Conservation (phyloP, 441 rosid genomes). For the Theobroma grandiflorum region DNA sequence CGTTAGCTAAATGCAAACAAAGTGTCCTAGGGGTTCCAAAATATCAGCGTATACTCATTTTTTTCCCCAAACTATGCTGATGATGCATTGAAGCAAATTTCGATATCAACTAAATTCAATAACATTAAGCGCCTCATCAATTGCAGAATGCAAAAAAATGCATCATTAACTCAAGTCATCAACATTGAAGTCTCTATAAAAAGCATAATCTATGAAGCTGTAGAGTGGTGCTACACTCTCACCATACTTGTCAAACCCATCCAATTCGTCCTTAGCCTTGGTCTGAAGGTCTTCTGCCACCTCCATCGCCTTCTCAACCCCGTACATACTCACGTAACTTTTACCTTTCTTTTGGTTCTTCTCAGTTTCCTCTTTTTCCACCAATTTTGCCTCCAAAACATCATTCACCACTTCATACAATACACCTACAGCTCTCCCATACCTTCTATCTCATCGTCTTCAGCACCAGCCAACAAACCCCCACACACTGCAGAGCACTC, state of each 20-base stretch:
- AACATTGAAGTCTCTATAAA: no score
- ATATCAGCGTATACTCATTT: no score
- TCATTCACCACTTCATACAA: constrained; percentile 83
- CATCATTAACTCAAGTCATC: no score
- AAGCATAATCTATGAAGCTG: no score
- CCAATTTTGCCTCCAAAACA: constrained; percentile 45
- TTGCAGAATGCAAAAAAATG: no score
- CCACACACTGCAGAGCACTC: constrained; percentile 96
- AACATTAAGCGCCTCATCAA: no score
- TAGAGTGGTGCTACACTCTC: constrained; percentile 39
- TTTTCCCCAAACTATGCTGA: no score
- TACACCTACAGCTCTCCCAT: constrained; percentile 91
- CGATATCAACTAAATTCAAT: no score
- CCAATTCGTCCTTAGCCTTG: constrained; percentile 70
- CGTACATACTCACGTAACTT: constrained; percentile 53
- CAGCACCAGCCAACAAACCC: constrained; percentile 85
- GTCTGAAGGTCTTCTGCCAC: constrained; percentile 69
- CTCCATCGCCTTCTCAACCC: constrained; percentile 68
- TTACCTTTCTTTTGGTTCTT: constrained; percentile 51
- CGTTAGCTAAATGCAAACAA: no score
- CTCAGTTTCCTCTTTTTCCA: constrained; percentile 28
- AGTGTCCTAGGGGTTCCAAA: no score
- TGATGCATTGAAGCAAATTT: no score
- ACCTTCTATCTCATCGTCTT: constrained; percentile 68
- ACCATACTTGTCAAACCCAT: constrained; percentile 68